Evolutionary conservation across 805 yeast genomes (phyloP).

Genomic region (Ogataea minuta): DNA sequence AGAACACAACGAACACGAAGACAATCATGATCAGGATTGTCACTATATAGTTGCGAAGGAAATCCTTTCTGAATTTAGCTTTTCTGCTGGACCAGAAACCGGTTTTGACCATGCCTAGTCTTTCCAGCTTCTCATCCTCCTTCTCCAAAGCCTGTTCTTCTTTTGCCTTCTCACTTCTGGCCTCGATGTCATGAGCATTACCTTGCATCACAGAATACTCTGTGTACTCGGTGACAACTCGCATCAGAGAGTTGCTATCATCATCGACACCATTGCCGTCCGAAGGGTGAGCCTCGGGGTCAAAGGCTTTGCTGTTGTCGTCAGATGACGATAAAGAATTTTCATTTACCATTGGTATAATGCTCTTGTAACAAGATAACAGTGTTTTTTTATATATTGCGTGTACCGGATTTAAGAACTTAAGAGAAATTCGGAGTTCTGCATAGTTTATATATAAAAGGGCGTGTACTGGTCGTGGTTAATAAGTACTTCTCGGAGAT

Average conservation of each 20-base stretch:
- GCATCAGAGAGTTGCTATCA: constrained; percentile 11
- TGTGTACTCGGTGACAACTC: constrained; percentile 26
- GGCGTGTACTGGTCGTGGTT: too few relatives aligned
- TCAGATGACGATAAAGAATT: too few relatives aligned
- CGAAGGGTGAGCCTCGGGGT: too few relatives aligned
- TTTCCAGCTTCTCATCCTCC: constrained; percentile 3
- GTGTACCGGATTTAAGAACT: too few relatives aligned
- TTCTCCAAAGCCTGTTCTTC: constrained; percentile 7
- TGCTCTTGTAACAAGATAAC: too few relatives aligned
- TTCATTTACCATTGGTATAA: too few relatives aligned
- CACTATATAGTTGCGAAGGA: constrained; percentile 14
- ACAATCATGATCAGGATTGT: constrained; percentile 32
- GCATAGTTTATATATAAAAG: too few relatives aligned
- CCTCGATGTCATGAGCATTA: constrained; percentile 10
- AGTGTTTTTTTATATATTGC: too few relatives aligned
- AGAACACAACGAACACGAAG: constrained; percentile 38
- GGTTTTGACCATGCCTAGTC: constrained; percentile 1
- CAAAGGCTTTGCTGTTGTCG: too few relatives aligned
- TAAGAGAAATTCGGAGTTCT: too few relatives aligned
- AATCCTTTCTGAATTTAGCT: constrained; percentile 9
- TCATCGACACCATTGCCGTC: not conserved
- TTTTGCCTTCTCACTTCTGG: not conserved
- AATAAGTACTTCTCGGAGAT: too few relatives aligned
- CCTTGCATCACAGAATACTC: constrained; percentile 20
- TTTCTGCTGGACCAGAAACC: constrained; percentile 21